Evolutionary conservation across 257 asterid genomes (phyloP), one percentile per base, ranked within the genome.

Genomic region (Prunella vulgaris): DNA sequence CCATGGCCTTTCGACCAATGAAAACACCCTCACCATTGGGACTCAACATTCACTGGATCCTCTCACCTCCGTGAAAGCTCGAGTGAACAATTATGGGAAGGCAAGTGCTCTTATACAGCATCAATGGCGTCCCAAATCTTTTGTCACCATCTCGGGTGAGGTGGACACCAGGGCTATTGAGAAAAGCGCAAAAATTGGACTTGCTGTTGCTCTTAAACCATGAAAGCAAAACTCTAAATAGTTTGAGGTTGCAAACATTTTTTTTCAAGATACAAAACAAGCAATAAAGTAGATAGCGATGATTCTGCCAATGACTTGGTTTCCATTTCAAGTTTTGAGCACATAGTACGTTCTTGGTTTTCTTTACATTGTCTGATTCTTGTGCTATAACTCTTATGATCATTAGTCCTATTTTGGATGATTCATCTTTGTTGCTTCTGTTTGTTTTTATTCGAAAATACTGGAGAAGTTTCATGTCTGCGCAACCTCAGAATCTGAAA

Each of bases 101-200:
- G 96, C 88, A 7, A 82, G 93, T 49, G 97, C 99, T 68, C 96
- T 94, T 21, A 75, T 94, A 73, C 99, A 91, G 81, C 99, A 94
- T 8, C 89, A 84, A 53, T 94, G 93, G 92, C 90, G 92, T 62
- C 97, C 99, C 6, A 91, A 73, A 75, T 94, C 99, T 33, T 83
- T 90, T 73, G 58, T 94, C 84, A 94, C 97, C 59, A 86, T 94
- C 40, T 87, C 99, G 0, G 97, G 99, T 37, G 99, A 94, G 79
- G 98, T 94, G 60, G 97, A 94, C 86, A 91, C 99, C 8, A 70
- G 84, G 76, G 97, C 99, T 58, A 79, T 89, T 8, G 99, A 94
- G 83, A 94, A 89, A 74, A 94, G 96, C 20, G 96, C 99, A 0
- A 91, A 91, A 80, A 70, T 94, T 3, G 99, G 99, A 35, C 64